A percentile compares a stretch with the other conserved stretches of the same genome.
Evolutionary conservation across 1,139 yeast species (phyloP).

Genomic region (Pichia sp.): DNA sequence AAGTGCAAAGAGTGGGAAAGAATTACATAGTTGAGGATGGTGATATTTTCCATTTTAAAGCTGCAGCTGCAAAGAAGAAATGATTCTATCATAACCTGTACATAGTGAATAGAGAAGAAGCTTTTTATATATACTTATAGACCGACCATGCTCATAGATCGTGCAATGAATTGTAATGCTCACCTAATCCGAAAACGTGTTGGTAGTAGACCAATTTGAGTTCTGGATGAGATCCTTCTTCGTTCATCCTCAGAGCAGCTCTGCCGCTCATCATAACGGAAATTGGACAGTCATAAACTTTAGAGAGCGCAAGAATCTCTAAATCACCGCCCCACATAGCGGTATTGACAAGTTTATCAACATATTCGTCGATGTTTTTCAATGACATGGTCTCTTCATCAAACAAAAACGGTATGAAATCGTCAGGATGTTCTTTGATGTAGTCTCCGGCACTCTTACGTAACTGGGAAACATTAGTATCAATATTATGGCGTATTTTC

Average conservation of each 20-base stretch:
- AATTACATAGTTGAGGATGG: constrained; percentile 92
- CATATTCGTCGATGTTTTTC: constrained; percentile 62
- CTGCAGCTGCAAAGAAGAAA: constrained; percentile 85
- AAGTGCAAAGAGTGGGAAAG: constrained; percentile 67
- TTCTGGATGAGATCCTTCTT: constrained; percentile 40
- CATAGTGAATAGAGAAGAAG: too few species aligned
- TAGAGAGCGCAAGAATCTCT: constrained; percentile 77
- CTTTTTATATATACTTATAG: not conserved
- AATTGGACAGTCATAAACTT: constrained; percentile 63
- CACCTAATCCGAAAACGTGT: constrained; percentile 85
- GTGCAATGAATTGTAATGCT: constrained; percentile 84
- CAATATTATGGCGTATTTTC: constrained; percentile 38
- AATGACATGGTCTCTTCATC: constrained; percentile 64
- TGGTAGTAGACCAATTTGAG: constrained; percentile 74
- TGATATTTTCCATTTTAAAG: constrained; percentile 88
- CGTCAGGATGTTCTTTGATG: constrained; percentile 56
- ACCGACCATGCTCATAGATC: constrained; percentile 30
- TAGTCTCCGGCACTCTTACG: constrained; percentile 61
- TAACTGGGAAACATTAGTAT: constrained; percentile 42
- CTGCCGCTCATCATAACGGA: constrained; percentile 72
- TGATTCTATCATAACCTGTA: too few species aligned
- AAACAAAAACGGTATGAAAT: constrained; percentile 73
- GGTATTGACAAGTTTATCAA: constrained; percentile 58
- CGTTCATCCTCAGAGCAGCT: constrained; percentile 54
- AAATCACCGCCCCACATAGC: constrained; percentile 97